Percentiles rank a stretch among this genome's conserved stretches.
phyloP scores from a whole-genome alignment of 495 filamentous ascomycete species.

The Aspergillus sparsus region DNA sequence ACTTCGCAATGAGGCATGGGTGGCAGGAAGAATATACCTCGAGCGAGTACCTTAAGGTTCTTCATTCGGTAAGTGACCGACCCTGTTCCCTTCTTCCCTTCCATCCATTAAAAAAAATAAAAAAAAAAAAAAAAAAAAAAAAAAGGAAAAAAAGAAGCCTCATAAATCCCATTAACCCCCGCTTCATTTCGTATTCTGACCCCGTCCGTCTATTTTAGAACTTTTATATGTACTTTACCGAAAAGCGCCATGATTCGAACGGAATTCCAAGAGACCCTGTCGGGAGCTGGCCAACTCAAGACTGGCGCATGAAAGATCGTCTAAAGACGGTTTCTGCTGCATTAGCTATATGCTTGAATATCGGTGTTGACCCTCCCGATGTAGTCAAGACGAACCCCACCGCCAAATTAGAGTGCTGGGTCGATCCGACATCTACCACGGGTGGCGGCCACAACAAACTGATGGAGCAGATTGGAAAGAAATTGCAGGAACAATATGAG shows the following conservation, averaged over 20 bases:
- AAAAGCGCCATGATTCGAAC: slow-evolving; percentile 96
- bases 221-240: slow-evolving; percentile 99
- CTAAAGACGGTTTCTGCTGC: slow-evolving; percentile 96
- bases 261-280: slow-evolving; percentile 76
- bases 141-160: no score
- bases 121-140: no score
- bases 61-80: slow-evolving; percentile 54
- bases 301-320: slow-evolving; percentile 96
- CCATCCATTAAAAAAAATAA: no score
- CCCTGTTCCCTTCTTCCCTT: background rate
- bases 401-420: slow-evolving; percentile 94
- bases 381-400: slow-evolving; percentile 91
- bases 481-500: slow-evolving; percentile 92
- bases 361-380: slow-evolving; percentile 96
- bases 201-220: slow-evolving; percentile 31
- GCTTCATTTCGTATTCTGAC: background rate
- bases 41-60: slow-evolving; percentile 56
- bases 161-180: background rate
- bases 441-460: slow-evolving; percentile 71
- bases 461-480: slow-evolving; percentile 92
- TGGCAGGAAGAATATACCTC: slow-evolving; percentile 64
- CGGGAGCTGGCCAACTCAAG: slow-evolving; percentile 66
- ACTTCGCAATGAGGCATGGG: slow-evolving; percentile 61
- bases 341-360: slow-evolving; percentile 91
- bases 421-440: slow-evolving; percentile 78